Percentiles rank a stretch among this genome's conserved stretches.
Conservation (phyloP, 208 protist species). For the Acanthamoeba triangularis region DNA sequence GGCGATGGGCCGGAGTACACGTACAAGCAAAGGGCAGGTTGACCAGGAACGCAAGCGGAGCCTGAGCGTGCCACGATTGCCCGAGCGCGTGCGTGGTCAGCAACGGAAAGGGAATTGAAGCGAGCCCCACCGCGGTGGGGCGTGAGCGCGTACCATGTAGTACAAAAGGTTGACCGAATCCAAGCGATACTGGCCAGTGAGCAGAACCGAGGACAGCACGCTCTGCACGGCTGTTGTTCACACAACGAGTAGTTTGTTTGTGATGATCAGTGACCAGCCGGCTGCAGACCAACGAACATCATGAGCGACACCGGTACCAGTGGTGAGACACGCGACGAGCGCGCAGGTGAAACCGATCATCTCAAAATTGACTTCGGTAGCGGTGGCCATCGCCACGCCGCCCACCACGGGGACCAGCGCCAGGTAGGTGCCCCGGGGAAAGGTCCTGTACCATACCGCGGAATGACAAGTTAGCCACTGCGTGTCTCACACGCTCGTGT, state of each 20-base stretch:
- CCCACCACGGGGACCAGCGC: slow-evolving; percentile 82
- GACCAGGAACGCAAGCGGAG: slow-evolving; percentile 6
- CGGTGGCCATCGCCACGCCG: slow-evolving; percentile 76
- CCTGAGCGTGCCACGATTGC: neutral
- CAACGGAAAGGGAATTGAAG: neutral
- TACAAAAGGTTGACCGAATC: slow-evolving; percentile 80
- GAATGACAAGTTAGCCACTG: neutral
- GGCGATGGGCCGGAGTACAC: neutral
- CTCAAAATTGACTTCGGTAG: slow-evolving; percentile 80
- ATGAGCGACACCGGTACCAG: neutral
- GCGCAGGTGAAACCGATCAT: slow-evolving; percentile 72
- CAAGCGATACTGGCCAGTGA: slow-evolving; percentile 57
- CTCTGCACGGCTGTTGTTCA: neutral
- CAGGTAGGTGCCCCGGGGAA: slow-evolving; percentile 49
- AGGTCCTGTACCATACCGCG: slow-evolving; percentile 42
- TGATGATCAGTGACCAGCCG: no score
- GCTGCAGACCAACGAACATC: neutral
- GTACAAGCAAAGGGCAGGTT: slow-evolving; percentile 32
- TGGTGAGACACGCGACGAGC: neutral
- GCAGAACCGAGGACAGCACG: slow-evolving; percentile 20
- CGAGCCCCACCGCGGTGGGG: no score
- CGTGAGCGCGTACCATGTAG: slow-evolving; percentile 71
- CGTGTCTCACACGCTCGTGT: no score
- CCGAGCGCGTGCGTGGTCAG: no score
- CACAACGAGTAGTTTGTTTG: neutral